Evolutionary conservation across 2,329 filamentous ascomycete genomes (phyloP), one percentile per base, ranked within the genome.

Genomic region (Talaromyces islandicus): DNA sequence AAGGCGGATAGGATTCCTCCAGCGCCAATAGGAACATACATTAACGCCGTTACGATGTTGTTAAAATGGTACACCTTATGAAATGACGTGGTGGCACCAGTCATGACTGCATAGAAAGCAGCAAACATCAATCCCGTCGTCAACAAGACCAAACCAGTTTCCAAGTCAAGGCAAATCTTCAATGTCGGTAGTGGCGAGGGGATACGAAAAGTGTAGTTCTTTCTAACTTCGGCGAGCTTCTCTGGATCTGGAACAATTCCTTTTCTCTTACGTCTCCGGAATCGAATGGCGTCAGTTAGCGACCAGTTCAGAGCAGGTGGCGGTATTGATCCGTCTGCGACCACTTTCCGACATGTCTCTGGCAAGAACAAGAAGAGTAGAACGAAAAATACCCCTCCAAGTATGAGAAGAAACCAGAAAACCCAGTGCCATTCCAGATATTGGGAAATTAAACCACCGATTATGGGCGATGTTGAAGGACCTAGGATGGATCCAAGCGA

Each of bases 351-450:
- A 53, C 65, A 65, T 27, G 74, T 76, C 56, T 76, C 74, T 11
- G 73, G 74, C 32, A 76, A 68, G 62, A 71, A 68, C 7, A 68
- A 48, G 3, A 74, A 58, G 32, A 77, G 71, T 1, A 73, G 65
- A 1, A 71, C 27, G 32, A 76, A 65, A 53, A 73, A 76, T 1
- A 68, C 67, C 0, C 71, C 75, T 0, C 75, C 68, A 55, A 79
- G 71, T 21, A 83, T 81, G 32, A 77, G 70, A 5, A 85, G 71
- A 60, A 80, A 80, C 77, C 78, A 80, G 63, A 81, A 77, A 12
- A 76, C 72, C 17, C 69, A 68, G 41, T 68, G 63, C 74, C 75
- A 77, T 7, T 71, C 72, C 7, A 77, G 68, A 59, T 70, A 76
- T 51, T 72, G 65, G 10, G 66, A 64, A 7, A 75, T 61, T 11